Conservation (phyloP, 1,284 basidiomycete genomes). For the Lentinula novae-zelandiae region DNA sequence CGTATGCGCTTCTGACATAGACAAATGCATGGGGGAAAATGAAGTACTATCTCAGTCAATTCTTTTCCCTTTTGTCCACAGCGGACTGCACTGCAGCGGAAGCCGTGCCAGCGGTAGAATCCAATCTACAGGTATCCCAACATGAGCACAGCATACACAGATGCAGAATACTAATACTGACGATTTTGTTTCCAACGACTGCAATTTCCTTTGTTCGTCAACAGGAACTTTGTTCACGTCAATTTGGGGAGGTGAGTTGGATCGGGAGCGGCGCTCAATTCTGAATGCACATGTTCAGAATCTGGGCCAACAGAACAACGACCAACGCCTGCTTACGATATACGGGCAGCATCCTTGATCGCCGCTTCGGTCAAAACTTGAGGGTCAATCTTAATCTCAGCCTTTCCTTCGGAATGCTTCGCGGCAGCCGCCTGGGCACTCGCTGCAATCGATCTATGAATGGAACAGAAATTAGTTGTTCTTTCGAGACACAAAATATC, state of each 20-base stretch:
- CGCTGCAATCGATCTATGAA: conserved; percentile 27
- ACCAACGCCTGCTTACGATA: conserved; percentile 14
- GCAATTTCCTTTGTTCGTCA: conserved; percentile 10
- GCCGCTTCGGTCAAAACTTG: conserved; percentile 17
- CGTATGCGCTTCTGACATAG: not conserved
- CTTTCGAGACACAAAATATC: no score
- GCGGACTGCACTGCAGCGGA: conserved; percentile 12
- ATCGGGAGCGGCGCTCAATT: conserved; percentile 12
- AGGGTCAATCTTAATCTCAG: conserved; percentile 8
- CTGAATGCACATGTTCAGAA: not conserved
- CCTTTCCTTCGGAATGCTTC: conserved; percentile 17
- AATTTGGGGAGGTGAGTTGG: conserved; percentile 13
- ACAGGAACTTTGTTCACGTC: conserved; percentile 3
- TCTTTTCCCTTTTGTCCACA: conserved; percentile 1
- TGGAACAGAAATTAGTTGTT: not conserved
- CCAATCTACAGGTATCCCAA: conserved; percentile 3
- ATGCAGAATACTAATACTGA: not conserved
- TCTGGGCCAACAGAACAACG: not conserved
- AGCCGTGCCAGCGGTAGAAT: conserved; percentile 12
- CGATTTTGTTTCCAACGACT: conserved; percentile 13
- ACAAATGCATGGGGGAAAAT: not conserved
- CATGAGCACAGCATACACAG: not conserved
- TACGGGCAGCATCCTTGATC: conserved; percentile 20
- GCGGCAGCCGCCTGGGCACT: conserved; percentile 28
- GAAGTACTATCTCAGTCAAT: not conserved